Percentiles rank a stretch among this genome's conserved stretches.
These are phyloP conservation scores for Lasiodiplodia hormozganensis DNA, from an alignment of 2,329 filamentous ascomycete genomes.

Conservation along the genomic window DNA sequence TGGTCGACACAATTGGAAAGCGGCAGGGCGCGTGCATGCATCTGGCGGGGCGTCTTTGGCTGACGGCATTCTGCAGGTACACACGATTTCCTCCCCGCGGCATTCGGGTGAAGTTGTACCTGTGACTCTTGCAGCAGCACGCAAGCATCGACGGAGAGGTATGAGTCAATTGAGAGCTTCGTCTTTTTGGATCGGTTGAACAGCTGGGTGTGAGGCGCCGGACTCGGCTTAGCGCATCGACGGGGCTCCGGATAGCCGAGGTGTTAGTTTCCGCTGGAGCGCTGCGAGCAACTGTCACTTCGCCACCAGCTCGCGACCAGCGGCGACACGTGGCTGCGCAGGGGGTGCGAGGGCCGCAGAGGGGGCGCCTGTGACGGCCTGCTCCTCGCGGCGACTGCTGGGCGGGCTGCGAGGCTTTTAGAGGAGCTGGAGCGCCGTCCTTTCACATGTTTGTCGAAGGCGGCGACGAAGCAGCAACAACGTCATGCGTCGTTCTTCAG, in stretches of 20 bases:
- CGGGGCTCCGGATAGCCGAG: conserved; percentile 25
- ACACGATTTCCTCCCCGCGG: background rate
- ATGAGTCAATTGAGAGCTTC: conserved; percentile 8
- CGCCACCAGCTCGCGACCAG: background rate
- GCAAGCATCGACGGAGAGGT: background rate
- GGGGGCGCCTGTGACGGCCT: background rate
- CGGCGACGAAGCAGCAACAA: background rate
- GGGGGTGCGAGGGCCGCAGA: background rate
- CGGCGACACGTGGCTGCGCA: background rate
- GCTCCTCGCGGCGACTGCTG: background rate
- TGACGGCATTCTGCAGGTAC: conserved; percentile 15
- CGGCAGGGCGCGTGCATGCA: background rate
- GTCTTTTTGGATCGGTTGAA: background rate
- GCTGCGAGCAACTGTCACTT: background rate
- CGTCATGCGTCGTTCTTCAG: conserved; percentile 26
- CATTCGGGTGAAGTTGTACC: background rate
- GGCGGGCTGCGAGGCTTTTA: background rate
- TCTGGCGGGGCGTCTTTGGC: background rate
- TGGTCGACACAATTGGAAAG: background rate
- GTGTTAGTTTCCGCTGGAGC: conserved; percentile 25
- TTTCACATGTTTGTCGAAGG: conserved; percentile 13
- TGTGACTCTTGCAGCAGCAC: background rate
- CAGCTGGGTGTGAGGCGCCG: background rate
- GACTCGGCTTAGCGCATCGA: conserved; percentile 21
- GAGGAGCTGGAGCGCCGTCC: background rate